Conservation (phyloP, 176 grass and related monocot genomes). For the Oryza officinalis region DNA sequence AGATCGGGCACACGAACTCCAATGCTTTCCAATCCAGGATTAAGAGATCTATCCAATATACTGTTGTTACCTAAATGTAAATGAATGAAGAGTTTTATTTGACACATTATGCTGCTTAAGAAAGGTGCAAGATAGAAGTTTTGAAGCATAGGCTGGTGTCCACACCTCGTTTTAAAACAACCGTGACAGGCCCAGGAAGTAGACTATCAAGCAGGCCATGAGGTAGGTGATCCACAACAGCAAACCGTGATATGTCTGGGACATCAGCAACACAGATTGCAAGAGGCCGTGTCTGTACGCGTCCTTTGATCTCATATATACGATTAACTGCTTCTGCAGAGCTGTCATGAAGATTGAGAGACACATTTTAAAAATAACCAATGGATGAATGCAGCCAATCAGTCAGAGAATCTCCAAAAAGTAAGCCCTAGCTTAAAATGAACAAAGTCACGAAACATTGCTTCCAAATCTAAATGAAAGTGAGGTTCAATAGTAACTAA, state of each 20-base stretch:
- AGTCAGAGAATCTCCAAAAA: neutral
- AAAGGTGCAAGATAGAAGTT: neutral
- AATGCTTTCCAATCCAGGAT: slow-evolving; percentile 86
- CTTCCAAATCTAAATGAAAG: neutral
- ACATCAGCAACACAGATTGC: slow-evolving; percentile 94
- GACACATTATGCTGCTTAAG: slow-evolving; percentile 23
- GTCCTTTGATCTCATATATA: slow-evolving; percentile 98
- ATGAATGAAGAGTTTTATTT: slow-evolving; percentile 19
- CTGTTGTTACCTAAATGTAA: slow-evolving; percentile 59
- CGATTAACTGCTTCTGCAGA: slow-evolving; percentile 78
- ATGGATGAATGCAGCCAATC: slow-evolving; percentile 31
- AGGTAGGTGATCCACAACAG: slow-evolving; percentile 76
- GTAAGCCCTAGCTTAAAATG: neutral
- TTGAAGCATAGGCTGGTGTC: neutral
- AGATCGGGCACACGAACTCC: slow-evolving; percentile 79
- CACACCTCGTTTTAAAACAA: slow-evolving; percentile 92
- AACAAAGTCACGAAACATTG: neutral
- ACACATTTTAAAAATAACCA: slow-evolving; percentile 22
- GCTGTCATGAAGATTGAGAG: slow-evolving; percentile 51
- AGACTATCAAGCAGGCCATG: slow-evolving; percentile 75
- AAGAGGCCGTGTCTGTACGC: slow-evolving; percentile 70
- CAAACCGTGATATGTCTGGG: slow-evolving; percentile 74
- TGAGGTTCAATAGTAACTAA: neutral
- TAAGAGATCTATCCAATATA: slow-evolving; percentile 74
- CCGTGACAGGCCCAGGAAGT: slow-evolving; percentile 86